These are phyloP conservation scores for Aspergillus costaricaensis DNA, from an alignment of 2,329 filamentous ascomycete genomes.

Conservation along the genomic window DNA sequence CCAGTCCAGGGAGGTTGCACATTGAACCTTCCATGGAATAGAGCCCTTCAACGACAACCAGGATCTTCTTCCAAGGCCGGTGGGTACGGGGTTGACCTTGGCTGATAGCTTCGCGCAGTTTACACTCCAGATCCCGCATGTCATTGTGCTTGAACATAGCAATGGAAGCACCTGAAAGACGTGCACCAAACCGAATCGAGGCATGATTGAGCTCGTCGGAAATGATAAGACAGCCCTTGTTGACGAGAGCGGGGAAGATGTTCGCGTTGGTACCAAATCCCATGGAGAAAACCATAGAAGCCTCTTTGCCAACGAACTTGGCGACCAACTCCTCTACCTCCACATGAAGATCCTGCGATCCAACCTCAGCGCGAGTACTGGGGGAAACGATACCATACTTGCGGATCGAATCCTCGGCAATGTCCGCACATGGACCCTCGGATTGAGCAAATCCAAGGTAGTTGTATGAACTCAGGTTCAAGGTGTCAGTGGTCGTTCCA, in stretches of 20 bases:
- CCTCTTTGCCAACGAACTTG: conserved; percentile 88
- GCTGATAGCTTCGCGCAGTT: conserved; percentile 87
- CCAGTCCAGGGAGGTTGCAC: conserved; percentile 90
- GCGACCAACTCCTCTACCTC: conserved; percentile 92
- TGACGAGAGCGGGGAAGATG: conserved; percentile 86
- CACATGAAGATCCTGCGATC: conserved; percentile 81
- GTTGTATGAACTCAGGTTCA: conserved; percentile 99
- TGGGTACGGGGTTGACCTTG: conserved; percentile 98
- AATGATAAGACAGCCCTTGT: conserved; percentile 90
- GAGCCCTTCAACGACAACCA: conserved; percentile 92
- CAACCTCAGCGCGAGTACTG: conserved; percentile 79
- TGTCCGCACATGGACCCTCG: conserved; percentile 92
- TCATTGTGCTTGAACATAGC: conserved; percentile 98
- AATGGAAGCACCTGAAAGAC: conserved; percentile 92
- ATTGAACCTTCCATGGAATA: conserved; percentile 99
- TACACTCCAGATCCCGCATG: conserved; percentile 80
- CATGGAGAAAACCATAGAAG: conserved; percentile 98
- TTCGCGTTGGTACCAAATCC: conserved; percentile 95
- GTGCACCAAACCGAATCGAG: conserved; percentile 92
- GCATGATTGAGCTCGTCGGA: conserved; percentile 98
- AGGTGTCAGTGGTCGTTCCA: conserved; percentile 86
- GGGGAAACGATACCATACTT: conserved; percentile 82
- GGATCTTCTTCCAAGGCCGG: conserved; percentile 97
- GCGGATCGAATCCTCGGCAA: conserved; percentile 79
- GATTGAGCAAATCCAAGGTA: conserved; percentile 98